These are phyloP conservation scores for Aurantiochytrium sp. DNA, from an alignment of 108 stramenopile species.

Conservation along the genomic window DNA sequence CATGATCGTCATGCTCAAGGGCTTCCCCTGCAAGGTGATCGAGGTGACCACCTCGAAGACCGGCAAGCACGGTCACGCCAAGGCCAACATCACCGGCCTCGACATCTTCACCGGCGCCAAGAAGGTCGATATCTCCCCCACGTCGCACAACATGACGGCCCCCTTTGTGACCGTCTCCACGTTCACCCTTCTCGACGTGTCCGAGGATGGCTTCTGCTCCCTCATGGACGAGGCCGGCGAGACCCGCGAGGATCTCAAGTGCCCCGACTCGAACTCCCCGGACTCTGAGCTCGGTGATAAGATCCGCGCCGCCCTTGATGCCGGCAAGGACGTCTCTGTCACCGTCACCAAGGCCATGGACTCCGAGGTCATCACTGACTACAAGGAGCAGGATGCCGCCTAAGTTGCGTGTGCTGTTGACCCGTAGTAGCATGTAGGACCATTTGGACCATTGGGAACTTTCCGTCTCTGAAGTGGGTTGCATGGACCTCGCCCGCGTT, in stretches of 20 bases:
- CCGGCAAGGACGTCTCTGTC: conserved; percentile 48
- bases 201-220: conserved; percentile 85
- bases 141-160: conserved; percentile 31
- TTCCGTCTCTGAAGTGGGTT: too few species aligned
- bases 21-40: conserved; percentile 96
- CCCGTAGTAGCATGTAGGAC: too few species aligned
- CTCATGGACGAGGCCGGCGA: conserved; percentile 95
- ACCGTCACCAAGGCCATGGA: conserved; percentile 48
- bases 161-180: conserved; percentile 77
- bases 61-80: conserved; percentile 99
- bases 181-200: conserved; percentile 95
- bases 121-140: conserved; percentile 36
- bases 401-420: not conserved
- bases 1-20: conserved; percentile 90
- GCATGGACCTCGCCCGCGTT: too few species aligned
- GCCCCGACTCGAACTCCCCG: conserved; percentile 54
- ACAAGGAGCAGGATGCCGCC: not conserved
- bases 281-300: conserved; percentile 63
- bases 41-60: conserved; percentile 98
- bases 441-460: too few species aligned
- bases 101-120: conserved; percentile 99
- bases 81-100: conserved; percentile 95
- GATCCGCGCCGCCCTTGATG: conserved; percentile 82
- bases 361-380: conserved; percentile 34
- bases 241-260: conserved; percentile 92